Evolutionary conservation across 1,284 basidiomycete genomes (phyloP).

Genomic region (Pisolithus thermaeus): DNA sequence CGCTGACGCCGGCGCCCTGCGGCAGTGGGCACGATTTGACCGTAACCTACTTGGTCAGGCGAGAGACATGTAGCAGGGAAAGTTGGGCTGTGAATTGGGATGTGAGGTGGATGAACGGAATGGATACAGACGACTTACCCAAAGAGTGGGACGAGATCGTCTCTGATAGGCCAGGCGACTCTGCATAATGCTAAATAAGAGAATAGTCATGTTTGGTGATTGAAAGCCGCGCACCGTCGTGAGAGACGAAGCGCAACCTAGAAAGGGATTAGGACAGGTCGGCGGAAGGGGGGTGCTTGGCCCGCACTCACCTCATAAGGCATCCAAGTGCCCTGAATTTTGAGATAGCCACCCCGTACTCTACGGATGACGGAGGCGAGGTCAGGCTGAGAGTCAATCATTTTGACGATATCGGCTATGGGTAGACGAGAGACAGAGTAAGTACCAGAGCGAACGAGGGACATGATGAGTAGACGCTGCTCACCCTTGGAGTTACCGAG

Average conservation of each 20-base stretch:
- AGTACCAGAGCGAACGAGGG: not conserved
- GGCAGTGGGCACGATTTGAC: constrained; percentile 64
- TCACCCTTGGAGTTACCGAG: constrained; percentile 80
- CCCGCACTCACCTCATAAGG: constrained; percentile 63
- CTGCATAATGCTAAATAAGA: constrained; percentile 35
- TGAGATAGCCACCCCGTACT: constrained; percentile 80
- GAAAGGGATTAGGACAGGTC: constrained; percentile 16
- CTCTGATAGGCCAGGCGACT: constrained; percentile 84
- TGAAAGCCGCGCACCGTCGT: constrained; percentile 50
- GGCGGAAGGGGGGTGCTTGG: constrained; percentile 7
- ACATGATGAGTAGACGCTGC: constrained; percentile 12
- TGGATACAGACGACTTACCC: constrained; percentile 44
- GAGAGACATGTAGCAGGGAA: constrained; percentile 75
- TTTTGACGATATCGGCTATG: constrained; percentile 81
- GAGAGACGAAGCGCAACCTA: constrained; percentile 70
- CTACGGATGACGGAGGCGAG: constrained; percentile 73
- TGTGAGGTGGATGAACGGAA: constrained; percentile 3
- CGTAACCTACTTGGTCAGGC: constrained; percentile 77
- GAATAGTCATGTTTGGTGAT: constrained; percentile 10
- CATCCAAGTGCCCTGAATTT: constrained; percentile 89
- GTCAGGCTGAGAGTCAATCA: constrained; percentile 84
- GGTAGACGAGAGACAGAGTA: constrained; percentile 11
- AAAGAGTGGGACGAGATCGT: constrained; percentile 77
- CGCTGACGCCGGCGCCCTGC: constrained; percentile 59
- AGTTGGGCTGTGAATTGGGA: constrained; percentile 42